Evolutionary conservation across 2,329 filamentous ascomycete genomes (phyloP).

Genomic region (Fusarium sambucinum): DNA sequence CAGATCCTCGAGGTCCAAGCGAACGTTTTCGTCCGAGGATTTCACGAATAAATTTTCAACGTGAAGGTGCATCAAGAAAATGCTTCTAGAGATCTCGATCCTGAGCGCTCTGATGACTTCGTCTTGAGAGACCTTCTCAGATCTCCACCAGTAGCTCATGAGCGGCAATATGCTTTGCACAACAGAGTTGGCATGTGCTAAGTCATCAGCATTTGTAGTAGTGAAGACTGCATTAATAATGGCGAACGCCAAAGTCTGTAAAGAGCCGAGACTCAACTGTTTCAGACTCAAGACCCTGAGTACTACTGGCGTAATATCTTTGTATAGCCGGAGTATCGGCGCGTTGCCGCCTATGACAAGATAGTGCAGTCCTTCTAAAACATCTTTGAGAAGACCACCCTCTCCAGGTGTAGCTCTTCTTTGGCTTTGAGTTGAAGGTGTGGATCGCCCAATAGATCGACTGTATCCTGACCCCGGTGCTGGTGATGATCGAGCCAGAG

Average conservation of each 20-base stretch:
- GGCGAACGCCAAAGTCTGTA: constrained; percentile 80
- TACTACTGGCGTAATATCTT: constrained; percentile 67
- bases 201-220: constrained; percentile 75
- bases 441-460: constrained; percentile 49
- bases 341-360: constrained; percentile 76
- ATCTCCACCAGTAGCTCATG: constrained; percentile 81
- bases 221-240: constrained; percentile 79
- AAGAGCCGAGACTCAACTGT: constrained; percentile 68
- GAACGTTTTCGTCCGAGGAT: constrained; percentile 54
- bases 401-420: constrained; percentile 48
- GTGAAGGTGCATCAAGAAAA: constrained; percentile 75
- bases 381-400: constrained; percentile 53
- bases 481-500: constrained; percentile 60
- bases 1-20: constrained; percentile 71
- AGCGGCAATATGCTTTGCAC: constrained; percentile 75
- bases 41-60: constrained; percentile 68
- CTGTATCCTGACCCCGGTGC: constrained; percentile 53
- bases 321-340: constrained; percentile 69
- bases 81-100: constrained; percentile 80
- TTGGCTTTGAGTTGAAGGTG: constrained; percentile 49
- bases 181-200: constrained; percentile 69
- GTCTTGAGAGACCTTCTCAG: constrained; percentile 72
- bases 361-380: constrained; percentile 72
- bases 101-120: constrained; percentile 72
- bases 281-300: constrained; percentile 72